Evolutionary conservation across 129 eudicot species (phyloP), one percentile per base, ranked within the genome.

Genomic region (Artemisia annua): DNA sequence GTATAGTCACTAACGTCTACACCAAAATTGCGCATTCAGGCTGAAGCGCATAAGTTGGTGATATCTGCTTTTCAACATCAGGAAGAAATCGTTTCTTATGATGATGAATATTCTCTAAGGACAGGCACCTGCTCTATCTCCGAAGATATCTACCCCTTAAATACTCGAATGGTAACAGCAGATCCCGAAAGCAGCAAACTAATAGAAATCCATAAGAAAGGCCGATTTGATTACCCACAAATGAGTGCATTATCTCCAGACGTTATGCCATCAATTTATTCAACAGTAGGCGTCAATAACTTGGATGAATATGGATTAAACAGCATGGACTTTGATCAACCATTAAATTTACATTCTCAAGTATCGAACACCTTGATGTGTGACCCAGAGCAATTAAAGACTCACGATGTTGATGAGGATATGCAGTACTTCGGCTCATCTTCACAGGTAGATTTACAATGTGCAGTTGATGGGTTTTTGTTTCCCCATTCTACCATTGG

Each of bases 31-130:
- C 66, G 63, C 46, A 19, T 55, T 65, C 77, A 92, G 98, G 86
- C 74, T 26, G 87, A 89, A 57, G 91, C 96, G 43, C 83, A 65
- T 55, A 85, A 85, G 71, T 62, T 79, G 82, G 91, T 85, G 32
- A 73, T 81, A 61, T 77, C 80, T 58, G 89, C 94, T 5, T 89
- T 78, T 68, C 84, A 75, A 66, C 76, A 86, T 75, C 81, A 65
- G 71, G 93, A 75, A 14, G 69, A 81, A 72, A 83, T 86, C 7
- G 70, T 81, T 55, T 56, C 83, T 15, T 83, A 85, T 39, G 93
- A 88, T 32, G 97, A 85, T 55, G 83, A 82, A 67, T 65, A 83
- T 19, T 86, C 88, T 58, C 82, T 85, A 22, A 64, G 76, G 20
- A 74, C 77, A 18, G 79, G 73, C 24, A 71, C 78, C 57, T 71